Conservation (phyloP, 306 rosid species). For the Dryas alaskensis region DNA sequence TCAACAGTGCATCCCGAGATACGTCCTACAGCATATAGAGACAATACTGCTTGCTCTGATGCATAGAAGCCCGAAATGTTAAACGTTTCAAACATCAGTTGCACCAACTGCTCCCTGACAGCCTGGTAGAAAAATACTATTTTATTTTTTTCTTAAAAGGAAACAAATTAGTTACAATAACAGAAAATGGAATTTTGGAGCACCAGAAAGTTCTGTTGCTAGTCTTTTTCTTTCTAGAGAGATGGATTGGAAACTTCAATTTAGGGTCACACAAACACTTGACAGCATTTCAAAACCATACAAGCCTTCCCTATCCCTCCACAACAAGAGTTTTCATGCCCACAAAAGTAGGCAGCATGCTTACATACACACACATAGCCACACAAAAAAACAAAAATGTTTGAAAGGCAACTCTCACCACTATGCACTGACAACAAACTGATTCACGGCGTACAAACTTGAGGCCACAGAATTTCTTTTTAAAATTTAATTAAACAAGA, state of each 20-base stretch:
- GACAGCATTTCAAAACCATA: background rate
- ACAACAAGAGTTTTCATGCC: background rate
- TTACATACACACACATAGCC: background rate
- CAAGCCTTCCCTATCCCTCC: background rate
- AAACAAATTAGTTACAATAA: background rate
- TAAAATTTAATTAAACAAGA: background rate
- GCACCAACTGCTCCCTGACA: slow-evolving; percentile 93
- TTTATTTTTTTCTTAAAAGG: slow-evolving; percentile 16
- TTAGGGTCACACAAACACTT: background rate
- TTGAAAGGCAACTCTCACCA: background rate
- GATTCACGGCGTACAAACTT: background rate
- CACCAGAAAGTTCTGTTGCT: background rate
- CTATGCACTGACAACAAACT: background rate
- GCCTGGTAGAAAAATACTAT: slow-evolving; percentile 46
- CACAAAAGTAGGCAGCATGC: background rate
- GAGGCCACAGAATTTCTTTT: background rate
- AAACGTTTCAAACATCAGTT: slow-evolving; percentile 95
- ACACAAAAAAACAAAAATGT: background rate
- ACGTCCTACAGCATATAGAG: slow-evolving; percentile 92
- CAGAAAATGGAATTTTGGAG: background rate
- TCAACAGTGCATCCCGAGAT: slow-evolving; percentile 97
- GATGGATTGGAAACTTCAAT: background rate
- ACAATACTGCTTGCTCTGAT: slow-evolving; percentile 93
- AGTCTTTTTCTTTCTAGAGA: background rate
- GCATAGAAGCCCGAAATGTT: slow-evolving; percentile 98